phyloP scores from a whole-genome alignment of 192 early-diverging fungal genomes.

The Gorgonomyces haynaldii region DNA sequence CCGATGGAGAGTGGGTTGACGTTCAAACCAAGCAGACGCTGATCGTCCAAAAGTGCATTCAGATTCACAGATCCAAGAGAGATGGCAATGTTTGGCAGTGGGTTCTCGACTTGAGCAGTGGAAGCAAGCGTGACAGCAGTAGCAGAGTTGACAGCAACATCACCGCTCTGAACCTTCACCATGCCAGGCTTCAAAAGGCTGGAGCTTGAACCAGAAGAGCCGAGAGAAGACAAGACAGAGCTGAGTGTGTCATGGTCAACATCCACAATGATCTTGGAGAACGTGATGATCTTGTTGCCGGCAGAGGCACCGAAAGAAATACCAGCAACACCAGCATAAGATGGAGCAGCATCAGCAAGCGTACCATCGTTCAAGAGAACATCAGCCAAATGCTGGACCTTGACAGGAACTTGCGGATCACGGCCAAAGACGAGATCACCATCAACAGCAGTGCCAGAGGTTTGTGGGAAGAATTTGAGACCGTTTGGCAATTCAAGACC shows the following conservation, averaged over 20 bases:
- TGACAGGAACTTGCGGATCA: slow-evolving; percentile 1
- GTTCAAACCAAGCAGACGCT: slow-evolving; percentile 6
- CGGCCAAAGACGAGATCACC: background rate
- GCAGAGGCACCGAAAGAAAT: slow-evolving; percentile 23
- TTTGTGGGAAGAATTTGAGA: background rate
- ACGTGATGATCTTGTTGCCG: slow-evolving; percentile 19
- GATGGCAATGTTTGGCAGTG: slow-evolving; percentile 13
- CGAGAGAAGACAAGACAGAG: slow-evolving; percentile 1
- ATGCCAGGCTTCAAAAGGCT: slow-evolving; percentile 11
- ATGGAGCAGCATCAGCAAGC: slow-evolving; percentile 12
- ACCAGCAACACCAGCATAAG: slow-evolving; percentile 23
- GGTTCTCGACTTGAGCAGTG: slow-evolving; percentile 13
- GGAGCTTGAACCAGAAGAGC: background rate
- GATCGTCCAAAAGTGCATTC: slow-evolving; percentile 9
- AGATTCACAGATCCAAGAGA: slow-evolving; percentile 14
- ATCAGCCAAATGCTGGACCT: slow-evolving; percentile 19
- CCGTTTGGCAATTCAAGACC: background rate
- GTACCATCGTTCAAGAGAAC: slow-evolving; percentile 5
- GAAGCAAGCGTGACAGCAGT: slow-evolving; percentile 9
- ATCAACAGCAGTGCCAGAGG: background rate
- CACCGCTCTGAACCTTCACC: slow-evolving; percentile 9
- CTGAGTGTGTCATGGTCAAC: slow-evolving; percentile 14
- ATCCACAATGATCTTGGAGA: slow-evolving; percentile 24
- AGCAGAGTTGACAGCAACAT: slow-evolving; percentile 10
- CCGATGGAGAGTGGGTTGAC: slow-evolving; percentile 12